phyloP scores from a whole-genome alignment of 441 rosid species.

The Brassica hybrid region DNA sequence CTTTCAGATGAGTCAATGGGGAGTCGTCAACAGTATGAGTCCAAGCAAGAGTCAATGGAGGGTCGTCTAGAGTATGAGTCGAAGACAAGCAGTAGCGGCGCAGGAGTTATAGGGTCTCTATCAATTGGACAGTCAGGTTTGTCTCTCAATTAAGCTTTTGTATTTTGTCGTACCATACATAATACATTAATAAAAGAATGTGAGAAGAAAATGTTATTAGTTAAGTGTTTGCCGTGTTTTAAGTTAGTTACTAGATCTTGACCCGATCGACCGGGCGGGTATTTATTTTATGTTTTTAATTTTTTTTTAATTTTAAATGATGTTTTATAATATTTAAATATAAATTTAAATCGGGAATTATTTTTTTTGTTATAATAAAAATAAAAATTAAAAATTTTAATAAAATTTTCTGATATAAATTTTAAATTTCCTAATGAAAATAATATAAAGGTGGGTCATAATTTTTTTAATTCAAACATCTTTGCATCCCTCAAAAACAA shows the following conservation, averaged over 20 bases:
- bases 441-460: no score
- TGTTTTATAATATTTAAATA: no score
- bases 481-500: no score
- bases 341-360: no score
- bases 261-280: no score
- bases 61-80: background rate
- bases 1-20: conserved; percentile 3
- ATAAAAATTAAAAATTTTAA: no score
- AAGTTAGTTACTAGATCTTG: background rate
- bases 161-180: background rate
- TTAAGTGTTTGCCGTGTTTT: background rate
- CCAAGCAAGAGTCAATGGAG: background rate
- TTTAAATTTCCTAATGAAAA: no score
- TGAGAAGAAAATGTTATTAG: background rate
- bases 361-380: no score
- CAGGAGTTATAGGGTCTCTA: conserved; percentile 2
- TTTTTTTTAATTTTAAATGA: no score
- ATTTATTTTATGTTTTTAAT: no score
- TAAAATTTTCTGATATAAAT: no score
- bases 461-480: no score
- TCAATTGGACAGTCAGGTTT: conserved; percentile 25
- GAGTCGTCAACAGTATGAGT: background rate
- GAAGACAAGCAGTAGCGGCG: background rate
- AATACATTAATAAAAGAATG: background rate
- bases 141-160: conserved; percentile 4